These are phyloP conservation scores for Podochytrium sp. DNA, from an alignment of 192 early-diverging fungal species.

Conservation along the genomic window DNA sequence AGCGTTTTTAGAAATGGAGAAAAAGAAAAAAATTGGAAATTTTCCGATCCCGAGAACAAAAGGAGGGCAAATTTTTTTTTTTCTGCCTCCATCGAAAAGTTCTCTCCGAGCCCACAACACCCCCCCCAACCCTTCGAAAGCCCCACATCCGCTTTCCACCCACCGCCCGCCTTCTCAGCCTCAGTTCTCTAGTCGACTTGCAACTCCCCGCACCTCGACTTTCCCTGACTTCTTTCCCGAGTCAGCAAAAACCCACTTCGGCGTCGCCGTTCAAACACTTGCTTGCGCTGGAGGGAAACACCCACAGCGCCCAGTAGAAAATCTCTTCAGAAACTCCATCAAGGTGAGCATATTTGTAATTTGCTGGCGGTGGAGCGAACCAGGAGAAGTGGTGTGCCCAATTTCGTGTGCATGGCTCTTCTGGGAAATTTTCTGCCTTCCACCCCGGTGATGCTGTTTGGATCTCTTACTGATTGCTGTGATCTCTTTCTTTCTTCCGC, in stretches of 20 bases:
- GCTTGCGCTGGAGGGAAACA: conserved; percentile 26
- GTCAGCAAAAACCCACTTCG: not conserved
- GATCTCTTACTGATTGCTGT: too few relatives aligned
- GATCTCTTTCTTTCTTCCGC: not conserved
- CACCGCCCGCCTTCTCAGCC: not conserved
- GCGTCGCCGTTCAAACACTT: conserved; percentile 15
- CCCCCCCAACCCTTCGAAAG: too few relatives aligned
- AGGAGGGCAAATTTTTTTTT: too few relatives aligned
- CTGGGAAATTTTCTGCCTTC: not conserved
- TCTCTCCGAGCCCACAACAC: too few relatives aligned
- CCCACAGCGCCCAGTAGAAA: conserved; percentile 32
- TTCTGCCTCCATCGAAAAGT: too few relatives aligned
- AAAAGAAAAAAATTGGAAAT: too few relatives aligned
- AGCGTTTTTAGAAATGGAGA: too few relatives aligned
- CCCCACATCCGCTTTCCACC: not conserved
- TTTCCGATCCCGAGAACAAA: too few relatives aligned
- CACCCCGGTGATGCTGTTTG: not conserved
- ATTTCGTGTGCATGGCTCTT: too few relatives aligned
- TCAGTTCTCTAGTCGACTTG: not conserved
- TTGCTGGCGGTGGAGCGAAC: too few relatives aligned
- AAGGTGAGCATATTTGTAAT: conserved; percentile 6
- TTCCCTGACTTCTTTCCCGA: not conserved
- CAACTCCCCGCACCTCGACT: not conserved
- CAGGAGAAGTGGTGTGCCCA: too few relatives aligned
- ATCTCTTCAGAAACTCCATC: conserved; percentile 26